Base-by-base conservation (phyloP, 352 stramenopile genomes). In the Globisporangium sylvaticum region DNA sequence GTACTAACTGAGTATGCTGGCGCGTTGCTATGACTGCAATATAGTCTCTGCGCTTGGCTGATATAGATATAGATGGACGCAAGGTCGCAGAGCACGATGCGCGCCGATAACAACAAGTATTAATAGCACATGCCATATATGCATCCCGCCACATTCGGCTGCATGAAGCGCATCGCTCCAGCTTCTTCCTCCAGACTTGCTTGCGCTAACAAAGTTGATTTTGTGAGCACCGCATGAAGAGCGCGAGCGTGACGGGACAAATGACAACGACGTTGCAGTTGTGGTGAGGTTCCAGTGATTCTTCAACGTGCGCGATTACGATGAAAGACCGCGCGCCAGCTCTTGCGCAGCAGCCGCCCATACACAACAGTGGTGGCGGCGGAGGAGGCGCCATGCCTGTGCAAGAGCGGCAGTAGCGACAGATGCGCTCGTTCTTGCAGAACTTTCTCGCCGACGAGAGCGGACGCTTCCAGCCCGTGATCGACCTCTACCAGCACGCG, bases 401-500 rank as follows among this genome's bases (percentile, higher is more conserved):
- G 12, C 80, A 88, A 56, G 81, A 92, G 53, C 80, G 78, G 18
- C 80, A 89, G 64, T 78, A 88, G 56, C 81, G 86, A 12, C 86
- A 91, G 65, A 91, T 98, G 79, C 81, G 88, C 22, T 96, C 88
- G 32, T 97, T 97, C 71, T 65, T 98, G 64, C 80, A 85, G n/a
- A 97, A 97, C 64, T 98, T 97, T 64, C 72, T 97, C 22, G 77
- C 85, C 18, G 78, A 92, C 27, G 88, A 94, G 62, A 73, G 68
- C 50, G 89, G 88, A 34, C 73, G 62, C n/a, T 92, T 95, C 65
- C 75, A 87, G 50, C 72, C 77, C 27, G 73, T 90, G 29, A 82
- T 97, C 50, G 90, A 98, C 69, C 77, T 98, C 20, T 75, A 81
- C 7, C 77, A 94, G 67, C 92, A 98, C 72, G 88, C 82, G 24